Evolutionary conservation across 352 stramenopile species (phyloP).

Genomic region (Globisporangium orthogonon): DNA sequence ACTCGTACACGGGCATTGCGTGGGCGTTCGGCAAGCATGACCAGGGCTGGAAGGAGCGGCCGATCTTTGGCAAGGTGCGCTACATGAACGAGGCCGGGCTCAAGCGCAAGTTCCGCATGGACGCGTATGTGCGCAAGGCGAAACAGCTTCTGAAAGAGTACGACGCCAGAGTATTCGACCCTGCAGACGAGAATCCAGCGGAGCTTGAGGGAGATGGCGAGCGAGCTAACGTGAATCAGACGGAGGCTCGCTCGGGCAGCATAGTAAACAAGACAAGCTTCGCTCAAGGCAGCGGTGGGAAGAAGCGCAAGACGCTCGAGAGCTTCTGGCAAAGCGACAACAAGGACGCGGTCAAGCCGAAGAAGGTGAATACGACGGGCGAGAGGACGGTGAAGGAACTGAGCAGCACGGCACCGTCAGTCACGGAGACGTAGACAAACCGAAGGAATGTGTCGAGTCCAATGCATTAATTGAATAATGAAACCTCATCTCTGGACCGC

Average conservation of each 20-base stretch:
- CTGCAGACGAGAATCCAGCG: background rate
- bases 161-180: background rate
- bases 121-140: constrained; percentile 67
- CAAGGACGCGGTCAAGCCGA: background rate
- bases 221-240: background rate
- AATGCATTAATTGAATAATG: no score
- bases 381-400: no score
- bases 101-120: constrained; percentile 98
- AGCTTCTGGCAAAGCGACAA: constrained; percentile 11
- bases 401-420: no score
- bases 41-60: constrained; percentile 94
- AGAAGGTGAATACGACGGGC: background rate
- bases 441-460: no score
- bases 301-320: constrained; percentile 26
- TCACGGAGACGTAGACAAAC: no score
- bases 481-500: no score
- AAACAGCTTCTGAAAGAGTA: constrained; percentile 18
- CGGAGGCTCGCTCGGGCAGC: background rate
- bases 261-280: background rate
- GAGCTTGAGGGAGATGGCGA: background rate
- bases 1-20: constrained; percentile 85
- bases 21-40: constrained; percentile 94
- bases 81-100: constrained; percentile 99
- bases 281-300: background rate
- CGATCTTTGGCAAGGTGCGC: constrained; percentile 98